Evolutionary conservation across 768 basidiomycete genomes (phyloP).

Genomic region (Tulasnella sp.): DNA sequence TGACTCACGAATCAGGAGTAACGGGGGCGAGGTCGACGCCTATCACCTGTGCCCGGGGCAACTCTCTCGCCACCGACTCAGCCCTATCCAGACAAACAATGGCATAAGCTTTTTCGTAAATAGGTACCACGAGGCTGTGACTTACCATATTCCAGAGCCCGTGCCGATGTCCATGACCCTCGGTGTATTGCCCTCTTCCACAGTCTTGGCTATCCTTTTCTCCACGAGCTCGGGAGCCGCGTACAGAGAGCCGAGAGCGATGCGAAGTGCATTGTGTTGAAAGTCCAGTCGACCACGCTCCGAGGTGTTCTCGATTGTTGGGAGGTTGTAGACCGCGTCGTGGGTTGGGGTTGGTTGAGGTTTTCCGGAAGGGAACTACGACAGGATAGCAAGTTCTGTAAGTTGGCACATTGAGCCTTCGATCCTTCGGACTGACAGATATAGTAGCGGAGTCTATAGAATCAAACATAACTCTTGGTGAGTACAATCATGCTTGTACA

Average conservation of each 20-base stretch:
- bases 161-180: neutral
- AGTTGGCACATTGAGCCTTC: neutral
- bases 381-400: neutral
- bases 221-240: neutral
- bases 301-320: neutral
- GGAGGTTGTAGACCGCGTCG: neutral
- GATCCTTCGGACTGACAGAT: neutral
- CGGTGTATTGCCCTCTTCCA: neutral
- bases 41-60: slow-evolving; percentile 3
- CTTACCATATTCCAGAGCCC: neutral
- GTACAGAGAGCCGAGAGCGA: neutral
- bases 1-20: neutral
- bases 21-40: neutral
- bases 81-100: neutral
- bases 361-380: neutral
- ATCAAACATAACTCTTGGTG: neutral
- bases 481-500: too few species aligned
- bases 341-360: neutral
- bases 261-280: neutral
- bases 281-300: neutral
- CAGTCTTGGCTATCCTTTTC: neutral
- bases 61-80: slow-evolving; percentile 2
- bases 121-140: neutral
- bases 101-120: neutral
- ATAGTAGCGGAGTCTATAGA: neutral